phyloP scores from a whole-genome alignment of 2,329 filamentous ascomycete species.

The Ophiostoma fasciatum region DNA sequence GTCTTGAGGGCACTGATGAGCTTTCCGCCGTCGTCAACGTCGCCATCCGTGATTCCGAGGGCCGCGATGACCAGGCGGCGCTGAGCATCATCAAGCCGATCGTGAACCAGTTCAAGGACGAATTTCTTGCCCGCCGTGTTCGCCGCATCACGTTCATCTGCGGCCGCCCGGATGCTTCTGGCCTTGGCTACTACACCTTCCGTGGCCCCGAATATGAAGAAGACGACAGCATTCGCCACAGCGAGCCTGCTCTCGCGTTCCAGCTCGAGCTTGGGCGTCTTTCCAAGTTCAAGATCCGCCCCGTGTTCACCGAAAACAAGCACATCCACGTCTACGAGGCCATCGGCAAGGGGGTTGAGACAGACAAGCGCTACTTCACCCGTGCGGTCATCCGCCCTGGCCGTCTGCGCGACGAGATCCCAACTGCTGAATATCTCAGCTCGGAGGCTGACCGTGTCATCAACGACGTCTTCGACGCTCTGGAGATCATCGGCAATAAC shows the following conservation, averaged over 20 bases:
- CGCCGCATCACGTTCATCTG: conserved; percentile 93
- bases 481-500: conserved; percentile 98
- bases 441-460: conserved; percentile 93
- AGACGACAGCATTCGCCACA: conserved; percentile 93
- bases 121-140: conserved; percentile 66
- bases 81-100: conserved; percentile 60
- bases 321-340: conserved; percentile 99
- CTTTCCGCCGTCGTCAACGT: conserved; percentile 87
- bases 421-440: conserved; percentile 95
- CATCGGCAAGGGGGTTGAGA: conserved; percentile 83
- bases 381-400: conserved; percentile 90
- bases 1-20: conserved; percentile 52
- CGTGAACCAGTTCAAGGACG: conserved; percentile 67
- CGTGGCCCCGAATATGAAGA: conserved; percentile 79
- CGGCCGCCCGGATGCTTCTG: conserved; percentile 83
- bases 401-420: conserved; percentile 89
- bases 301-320: conserved; percentile 96
- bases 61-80: conserved; percentile 66
- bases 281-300: conserved; percentile 94
- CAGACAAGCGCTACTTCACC: conserved; percentile 97
- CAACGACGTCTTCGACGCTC: conserved; percentile 92
- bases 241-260: conserved; percentile 91
- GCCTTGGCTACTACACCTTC: conserved; percentile 98
- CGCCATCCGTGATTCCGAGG: conserved; percentile 78
- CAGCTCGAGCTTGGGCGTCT: conserved; percentile 91